Evolutionary conservation across 495 filamentous ascomycete genomes (phyloP), one percentile per base, ranked within the genome.

Genomic region (Hapsidospora chrysogenum): DNA sequence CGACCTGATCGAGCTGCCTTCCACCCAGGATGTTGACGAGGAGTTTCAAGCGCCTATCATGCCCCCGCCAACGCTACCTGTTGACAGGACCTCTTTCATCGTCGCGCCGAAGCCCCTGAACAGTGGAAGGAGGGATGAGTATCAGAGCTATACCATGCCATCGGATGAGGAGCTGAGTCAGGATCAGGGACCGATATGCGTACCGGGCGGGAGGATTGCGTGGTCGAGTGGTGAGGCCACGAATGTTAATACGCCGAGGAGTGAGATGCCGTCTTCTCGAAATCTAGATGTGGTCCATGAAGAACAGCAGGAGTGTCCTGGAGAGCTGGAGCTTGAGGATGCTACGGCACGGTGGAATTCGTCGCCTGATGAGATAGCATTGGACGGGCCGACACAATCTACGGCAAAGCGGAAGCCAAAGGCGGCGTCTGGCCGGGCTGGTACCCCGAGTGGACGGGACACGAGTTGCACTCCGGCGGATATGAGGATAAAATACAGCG

Each of bases 231-330:
- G 33, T 17, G 11, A 19, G n/a, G 33, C 33, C 14, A 36, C 33
- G 10, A 36, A 36, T 16, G n/a, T 36, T 22, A 36, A 36, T 22
- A 36, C 33, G 17, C 33, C 11, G 22, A 20, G 33, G 10, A 36
- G 13, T 9, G 20, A 36, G 25, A 17, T 36, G 22, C 25, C 25
- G 4, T 33, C 31, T 1, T 13, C 4, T 6, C 17, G 16, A 3
- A 33, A 7, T 10, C n/a, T 20, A n/a, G n/a, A n/a, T n/a, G n/a
- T n/a, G n/a, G n/a, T n/a, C n/a, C n/a, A n/a, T n/a, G n/a, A n/a
- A n/a, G n/a, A n/a, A n/a, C 17, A 21, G 18, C 11, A 33, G 17
- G 3, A 9, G n/a, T 17, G 31, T 21, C 31, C 31, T 22, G 31
- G 15, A 7, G 31, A 33, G 31, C 31, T 13, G 17, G 17, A 8